Evolutionary conservation across 192 early-diverging fungal genomes (phyloP), one percentile per base, ranked within the genome.

Genomic region (Mortierella antarctica): DNA sequence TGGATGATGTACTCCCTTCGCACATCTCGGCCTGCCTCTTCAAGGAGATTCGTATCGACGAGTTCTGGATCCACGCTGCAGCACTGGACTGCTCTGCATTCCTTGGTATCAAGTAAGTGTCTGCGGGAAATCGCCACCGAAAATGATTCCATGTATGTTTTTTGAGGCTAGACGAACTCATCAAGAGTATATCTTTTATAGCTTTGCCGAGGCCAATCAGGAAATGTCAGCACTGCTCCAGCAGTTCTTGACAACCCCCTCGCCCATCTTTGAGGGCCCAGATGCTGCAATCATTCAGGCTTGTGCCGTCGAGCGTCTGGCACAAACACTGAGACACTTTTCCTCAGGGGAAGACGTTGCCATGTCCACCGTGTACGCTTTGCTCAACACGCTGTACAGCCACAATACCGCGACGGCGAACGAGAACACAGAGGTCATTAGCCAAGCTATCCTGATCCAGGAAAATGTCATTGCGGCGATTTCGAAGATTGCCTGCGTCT

Each of bases 401-500:
- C 73, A 67, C 55, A 72, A 82, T 7, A 70, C 67, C 18, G 21
- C 60, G 8, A 46, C 23, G n/a, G 31, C 53, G 21, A 59, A 54
- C 14, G 73, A 70, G 39, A 70, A 72, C 14, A 48, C 47, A 17
- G 61, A 45, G 5, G 23, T 57, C 14, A 3, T 55, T 53, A 59
- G 41, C 45, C 72, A 73, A 51, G 65, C 67, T 17, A 70, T 66
- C 17, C 58, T 71, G 83, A 74, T 90, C 15, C 87, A 73, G 47
- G 84, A 81, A 54, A 88, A 88, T 68, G 80, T 86, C 51, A 67
- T 90, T 61, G 81, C 76, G 47, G 84, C 87, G 18, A 86, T 88
- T 60, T 82, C 85, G 67, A 88, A 86, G 59, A 83, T 90, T 71
- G 84, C 84, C 17, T 83, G 85, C 15, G 74, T 88, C 18, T 81